Conservation (phyloP, 2,329 filamentous ascomycete species). For the Fusarium palustre region DNA sequence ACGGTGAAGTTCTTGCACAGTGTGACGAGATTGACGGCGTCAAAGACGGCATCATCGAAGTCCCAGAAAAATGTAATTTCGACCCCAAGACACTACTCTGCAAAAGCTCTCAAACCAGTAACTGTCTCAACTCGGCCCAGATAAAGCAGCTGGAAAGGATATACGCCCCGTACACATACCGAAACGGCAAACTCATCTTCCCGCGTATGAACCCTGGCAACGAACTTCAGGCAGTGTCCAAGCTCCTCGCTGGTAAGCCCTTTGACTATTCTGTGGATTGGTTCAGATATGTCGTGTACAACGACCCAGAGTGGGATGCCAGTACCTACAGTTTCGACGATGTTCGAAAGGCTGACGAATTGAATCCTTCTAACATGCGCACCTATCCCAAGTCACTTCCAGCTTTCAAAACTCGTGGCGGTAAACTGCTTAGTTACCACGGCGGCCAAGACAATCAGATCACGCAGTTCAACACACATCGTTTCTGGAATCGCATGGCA, state of each 20-base stretch:
- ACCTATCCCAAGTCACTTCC: conserved; percentile 11
- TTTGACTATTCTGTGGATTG: conserved; percentile 29
- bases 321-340: conserved; percentile 10
- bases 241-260: conserved; percentile 19
- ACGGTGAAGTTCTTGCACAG: conserved; percentile 58
- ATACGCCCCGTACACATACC: conserved; percentile 24
- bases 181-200: conserved; percentile 22
- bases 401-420: conserved; percentile 26
- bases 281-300: conserved; percentile 28
- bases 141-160: conserved; percentile 10
- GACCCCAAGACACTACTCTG: conserved; percentile 57
- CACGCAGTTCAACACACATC: conserved; percentile 37
- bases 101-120: not conserved
- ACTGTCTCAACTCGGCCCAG: conserved; percentile 17
- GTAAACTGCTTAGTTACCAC: conserved; percentile 25
- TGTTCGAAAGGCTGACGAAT: conserved; percentile 3
- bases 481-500: conserved; percentile 42
- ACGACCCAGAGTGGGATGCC: conserved; percentile 14
- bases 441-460: conserved; percentile 35
- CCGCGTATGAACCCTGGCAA: conserved; percentile 33
- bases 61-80: conserved; percentile 59
- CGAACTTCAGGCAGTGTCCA: conserved; percentile 8
- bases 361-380: conserved; percentile 23
- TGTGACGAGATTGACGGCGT: conserved; percentile 64
- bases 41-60: conserved; percentile 62